Evolutionary conservation across 495 filamentous ascomycete species (phyloP).

Genomic region (Eremomyces bilateralis): DNA sequence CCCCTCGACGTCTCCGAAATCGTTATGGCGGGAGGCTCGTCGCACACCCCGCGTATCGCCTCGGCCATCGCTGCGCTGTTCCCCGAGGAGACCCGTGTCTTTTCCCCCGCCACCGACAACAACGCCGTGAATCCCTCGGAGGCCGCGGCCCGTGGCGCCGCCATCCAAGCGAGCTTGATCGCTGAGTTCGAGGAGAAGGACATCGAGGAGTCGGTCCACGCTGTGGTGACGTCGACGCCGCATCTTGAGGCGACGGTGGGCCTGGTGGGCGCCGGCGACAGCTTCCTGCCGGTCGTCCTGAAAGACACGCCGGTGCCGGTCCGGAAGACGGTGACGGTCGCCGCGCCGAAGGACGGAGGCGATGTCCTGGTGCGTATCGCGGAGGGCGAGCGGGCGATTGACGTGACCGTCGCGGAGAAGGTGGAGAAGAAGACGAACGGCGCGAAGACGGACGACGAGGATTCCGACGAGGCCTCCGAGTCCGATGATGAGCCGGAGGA

Average conservation of each 20-base stretch:
- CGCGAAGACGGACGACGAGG: conserved; percentile 30
- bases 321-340: conserved; percentile 56
- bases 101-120: conserved; percentile 56
- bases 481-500: conserved; percentile 77
- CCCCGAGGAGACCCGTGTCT: conserved; percentile 52
- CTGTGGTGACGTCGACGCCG: conserved; percentile 79
- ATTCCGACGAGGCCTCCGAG: conserved; percentile 43
- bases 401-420: conserved; percentile 65
- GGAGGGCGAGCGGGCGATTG: conserved; percentile 74
- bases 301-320: conserved; percentile 81
- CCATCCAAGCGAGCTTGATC: conserved; percentile 83
- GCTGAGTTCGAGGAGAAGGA: conserved; percentile 81
- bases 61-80: conserved; percentile 53
- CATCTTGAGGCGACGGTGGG: conserved; percentile 79
- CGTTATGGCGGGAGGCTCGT: conserved; percentile 76
- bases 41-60: conserved; percentile 87
- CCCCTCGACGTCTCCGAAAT: conserved; percentile 87
- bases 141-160: conserved; percentile 70
- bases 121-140: conserved; percentile 85
- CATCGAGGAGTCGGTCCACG: conserved; percentile 88
- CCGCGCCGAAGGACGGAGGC: conserved; percentile 52
- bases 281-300: conserved; percentile 57
- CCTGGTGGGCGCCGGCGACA: conserved; percentile 39
- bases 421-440: conserved; percentile 46
- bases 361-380: conserved; percentile 69